Percentiles rank a stretch among this genome's conserved stretches.
These are phyloP conservation scores for Halenospora varia DNA, from an alignment of 495 filamentous ascomycete genomes.

Conservation along the genomic window DNA sequence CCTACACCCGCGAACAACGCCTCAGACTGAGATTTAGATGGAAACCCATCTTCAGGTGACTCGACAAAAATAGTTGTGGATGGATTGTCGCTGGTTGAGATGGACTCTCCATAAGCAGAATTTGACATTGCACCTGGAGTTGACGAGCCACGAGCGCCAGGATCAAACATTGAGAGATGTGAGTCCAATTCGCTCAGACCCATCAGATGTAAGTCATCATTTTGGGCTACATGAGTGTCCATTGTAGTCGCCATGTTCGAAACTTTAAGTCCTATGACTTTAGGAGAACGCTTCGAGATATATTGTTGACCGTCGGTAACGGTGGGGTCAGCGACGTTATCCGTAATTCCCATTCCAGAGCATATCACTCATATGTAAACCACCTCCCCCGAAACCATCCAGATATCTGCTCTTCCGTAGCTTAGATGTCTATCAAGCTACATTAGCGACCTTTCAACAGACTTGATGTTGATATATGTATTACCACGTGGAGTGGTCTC, in stretches of 20 bases:
- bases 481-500: slow-evolving; percentile 25
- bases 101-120: slow-evolving; percentile 14
- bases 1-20: slow-evolving; percentile 5
- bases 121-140: slow-evolving; percentile 19
- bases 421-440: slow-evolving; percentile 2
- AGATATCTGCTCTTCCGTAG: slow-evolving; percentile 2
- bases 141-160: slow-evolving; percentile 11
- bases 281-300: slow-evolving; percentile 16
- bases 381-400: slow-evolving; percentile 15
- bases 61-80: slow-evolving; percentile 23
- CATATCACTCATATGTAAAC: slow-evolving; percentile 19
- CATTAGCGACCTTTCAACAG: slow-evolving; percentile 12
- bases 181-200: slow-evolving; percentile 28
- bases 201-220: slow-evolving; percentile 28
- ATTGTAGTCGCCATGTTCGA: slow-evolving; percentile 23
- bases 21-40: slow-evolving; percentile 3
- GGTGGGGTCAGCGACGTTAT: slow-evolving; percentile 17
- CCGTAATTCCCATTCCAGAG: slow-evolving; percentile 18
- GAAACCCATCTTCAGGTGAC: slow-evolving; percentile 10
- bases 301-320: slow-evolving; percentile 18
- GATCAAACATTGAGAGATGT: slow-evolving; percentile 23
- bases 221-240: slow-evolving; percentile 19
- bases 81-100: slow-evolving; percentile 9
- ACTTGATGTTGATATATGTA: slow-evolving; percentile 12
- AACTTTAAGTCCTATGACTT: slow-evolving; percentile 13